Percentiles rank a stretch among this genome's conserved stretches.
Conservation (phyloP, 2,329 filamentous ascomycete species). For the Fusarium concolor region DNA sequence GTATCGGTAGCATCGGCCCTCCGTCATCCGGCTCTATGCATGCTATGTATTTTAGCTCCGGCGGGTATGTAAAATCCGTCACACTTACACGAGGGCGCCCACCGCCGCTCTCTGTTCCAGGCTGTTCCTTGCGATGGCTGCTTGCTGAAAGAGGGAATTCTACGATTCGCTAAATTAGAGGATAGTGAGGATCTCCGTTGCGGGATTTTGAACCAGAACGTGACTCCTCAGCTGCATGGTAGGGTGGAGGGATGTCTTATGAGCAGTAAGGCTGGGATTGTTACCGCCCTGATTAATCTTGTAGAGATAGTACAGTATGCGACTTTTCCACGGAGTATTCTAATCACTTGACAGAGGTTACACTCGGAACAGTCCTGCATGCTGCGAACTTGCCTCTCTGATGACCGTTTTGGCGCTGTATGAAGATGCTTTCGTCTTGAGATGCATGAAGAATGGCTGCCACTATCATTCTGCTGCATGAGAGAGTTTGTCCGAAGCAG, state of each 20-base stretch:
- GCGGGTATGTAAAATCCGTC: constrained; percentile 47
- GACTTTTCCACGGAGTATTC: constrained; percentile 14
- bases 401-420: background rate
- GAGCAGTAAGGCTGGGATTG: constrained; percentile 2
- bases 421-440: constrained; percentile 3
- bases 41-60: constrained; percentile 45
- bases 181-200: constrained; percentile 6
- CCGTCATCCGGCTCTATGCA: constrained; percentile 42
- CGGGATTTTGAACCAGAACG: constrained; percentile 1
- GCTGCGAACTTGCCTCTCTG: background rate
- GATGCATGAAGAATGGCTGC: constrained; percentile 5
- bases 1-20: constrained; percentile 36
- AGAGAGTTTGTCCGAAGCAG: background rate
- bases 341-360: constrained; percentile 26
- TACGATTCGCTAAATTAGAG: background rate
- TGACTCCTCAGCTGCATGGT: constrained; percentile 21
- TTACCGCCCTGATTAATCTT: constrained; percentile 4
- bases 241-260: constrained; percentile 2
- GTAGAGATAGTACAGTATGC: background rate
- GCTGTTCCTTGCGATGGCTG: constrained; percentile 16
- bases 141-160: constrained; percentile 4
- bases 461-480: background rate
- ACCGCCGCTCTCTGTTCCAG: constrained; percentile 20
- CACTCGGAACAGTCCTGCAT: constrained; percentile 7
- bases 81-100: constrained; percentile 32